These are phyloP conservation scores for Rhamnella rubrinervis DNA, from an alignment of 331 rosid genomes.

Conservation along the genomic window DNA sequence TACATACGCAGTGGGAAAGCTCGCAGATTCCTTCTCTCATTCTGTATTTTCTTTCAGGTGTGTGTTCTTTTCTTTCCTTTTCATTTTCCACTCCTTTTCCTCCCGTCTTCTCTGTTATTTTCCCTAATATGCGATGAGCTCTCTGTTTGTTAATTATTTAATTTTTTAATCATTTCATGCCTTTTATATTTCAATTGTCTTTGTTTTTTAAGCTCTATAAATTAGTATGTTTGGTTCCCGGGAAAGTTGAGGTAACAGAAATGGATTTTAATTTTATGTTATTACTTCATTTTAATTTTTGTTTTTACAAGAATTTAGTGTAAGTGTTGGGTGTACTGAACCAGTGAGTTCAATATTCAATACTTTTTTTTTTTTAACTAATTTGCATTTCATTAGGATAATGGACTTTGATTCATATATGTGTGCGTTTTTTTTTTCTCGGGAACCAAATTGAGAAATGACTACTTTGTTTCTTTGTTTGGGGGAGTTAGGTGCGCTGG, in stretches of 20 bases:
- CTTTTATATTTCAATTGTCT: neutral
- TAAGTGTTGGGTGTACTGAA: neutral
- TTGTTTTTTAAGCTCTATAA: neutral
- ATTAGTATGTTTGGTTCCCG: slow-evolving; percentile 2
- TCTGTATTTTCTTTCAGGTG: slow-evolving; percentile 26
- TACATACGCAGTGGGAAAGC: neutral
- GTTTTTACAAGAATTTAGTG: neutral
- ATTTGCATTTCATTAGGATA: neutral
- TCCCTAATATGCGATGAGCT: no score
- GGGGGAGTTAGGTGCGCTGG: no score
- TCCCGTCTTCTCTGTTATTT: neutral
- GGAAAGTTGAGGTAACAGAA: neutral
- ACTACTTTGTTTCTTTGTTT: neutral
- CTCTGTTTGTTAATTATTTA: neutral
- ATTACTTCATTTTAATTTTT: neutral
- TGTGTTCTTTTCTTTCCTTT: neutral
- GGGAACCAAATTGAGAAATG: neutral
- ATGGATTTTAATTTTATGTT: neutral
- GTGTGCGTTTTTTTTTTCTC: neutral
- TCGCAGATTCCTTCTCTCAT: slow-evolving; percentile 6
- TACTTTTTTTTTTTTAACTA: neutral
- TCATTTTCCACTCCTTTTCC: neutral
- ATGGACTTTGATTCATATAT: neutral
- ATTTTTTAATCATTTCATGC: neutral
- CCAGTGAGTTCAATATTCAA: neutral